Conservation (phyloP, 805 yeast genomes). For the Yarrowia phangngaensis region DNA sequence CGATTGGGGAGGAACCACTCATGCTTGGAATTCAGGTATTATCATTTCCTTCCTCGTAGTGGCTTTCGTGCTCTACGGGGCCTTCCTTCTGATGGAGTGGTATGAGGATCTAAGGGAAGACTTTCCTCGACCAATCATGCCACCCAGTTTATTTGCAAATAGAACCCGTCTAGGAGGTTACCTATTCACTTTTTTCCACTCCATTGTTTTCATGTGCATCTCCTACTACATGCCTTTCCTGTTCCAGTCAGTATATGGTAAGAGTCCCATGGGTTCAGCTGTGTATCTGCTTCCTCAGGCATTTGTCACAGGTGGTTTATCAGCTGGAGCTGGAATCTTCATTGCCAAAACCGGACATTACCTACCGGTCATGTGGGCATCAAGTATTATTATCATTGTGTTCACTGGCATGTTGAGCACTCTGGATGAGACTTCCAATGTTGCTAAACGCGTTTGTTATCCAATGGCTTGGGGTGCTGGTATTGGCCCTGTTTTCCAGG, state of each 20-base stretch:
- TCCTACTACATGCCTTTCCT: slow-evolving; percentile 50
- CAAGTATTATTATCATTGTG: slow-evolving; percentile 30
- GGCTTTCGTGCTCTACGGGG: slow-evolving; percentile 43
- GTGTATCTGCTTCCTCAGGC: slow-evolving; percentile 47
- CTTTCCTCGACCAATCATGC: slow-evolving; percentile 45
- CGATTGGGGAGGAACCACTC: slow-evolving; percentile 52
- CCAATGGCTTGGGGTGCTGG: slow-evolving; percentile 49
- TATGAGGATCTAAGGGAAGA: slow-evolving; percentile 19
- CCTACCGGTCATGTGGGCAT: slow-evolving; percentile 44
- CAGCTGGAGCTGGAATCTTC: slow-evolving; percentile 47
- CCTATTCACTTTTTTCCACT: slow-evolving; percentile 48
- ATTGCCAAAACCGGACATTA: slow-evolving; percentile 45
- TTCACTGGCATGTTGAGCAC: slow-evolving; percentile 48
- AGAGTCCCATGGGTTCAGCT: slow-evolving; percentile 43
- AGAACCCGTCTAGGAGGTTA: slow-evolving; percentile 32
- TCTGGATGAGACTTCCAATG: slow-evolving; percentile 42
- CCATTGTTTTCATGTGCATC: slow-evolving; percentile 48
- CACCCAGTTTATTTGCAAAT: slow-evolving; percentile 42
- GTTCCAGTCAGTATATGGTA: slow-evolving; percentile 47
- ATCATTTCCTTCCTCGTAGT: slow-evolving; percentile 46
- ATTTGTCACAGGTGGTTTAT: slow-evolving; percentile 43
- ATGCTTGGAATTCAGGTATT: slow-evolving; percentile 52
- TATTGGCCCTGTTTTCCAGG: slow-evolving; percentile 49
- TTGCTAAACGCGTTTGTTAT: slow-evolving; percentile 44
- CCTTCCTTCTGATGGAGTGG: slow-evolving; percentile 50